These are phyloP conservation scores for Thraustotheca clavata DNA, from an alignment of 352 stramenopile genomes.

Conservation along the genomic window DNA sequence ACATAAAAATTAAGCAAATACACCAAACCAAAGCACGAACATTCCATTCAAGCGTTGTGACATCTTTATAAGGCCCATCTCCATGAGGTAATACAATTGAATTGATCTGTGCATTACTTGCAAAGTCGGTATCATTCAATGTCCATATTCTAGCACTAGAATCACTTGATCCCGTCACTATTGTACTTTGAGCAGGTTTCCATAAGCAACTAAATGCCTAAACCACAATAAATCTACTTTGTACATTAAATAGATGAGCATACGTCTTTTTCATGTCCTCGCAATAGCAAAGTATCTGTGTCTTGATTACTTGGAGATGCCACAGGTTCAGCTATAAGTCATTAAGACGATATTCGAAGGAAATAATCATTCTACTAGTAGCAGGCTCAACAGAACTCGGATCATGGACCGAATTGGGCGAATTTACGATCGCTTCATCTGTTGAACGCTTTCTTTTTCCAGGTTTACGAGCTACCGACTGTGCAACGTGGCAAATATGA, in stretches of 20 bases:
- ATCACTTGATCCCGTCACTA: constrained; percentile 95
- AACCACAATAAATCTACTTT: constrained; percentile 35
- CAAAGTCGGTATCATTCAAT: constrained; percentile 60
- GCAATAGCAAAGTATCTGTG: constrained; percentile 54
- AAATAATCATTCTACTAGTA: too few relatives aligned
- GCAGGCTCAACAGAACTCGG: background rate
- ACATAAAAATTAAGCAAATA: constrained; percentile 2
- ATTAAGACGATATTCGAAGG: too few relatives aligned
- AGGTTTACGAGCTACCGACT: constrained; percentile 37
- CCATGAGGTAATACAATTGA: constrained; percentile 68
- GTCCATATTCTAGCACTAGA: constrained; percentile 93
- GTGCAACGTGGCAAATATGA: constrained; percentile 81
- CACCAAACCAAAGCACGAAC: constrained; percentile 34
- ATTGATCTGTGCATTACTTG: constrained; percentile 23
- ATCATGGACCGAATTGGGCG: constrained; percentile 50
- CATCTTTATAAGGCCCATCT: constrained; percentile 92
- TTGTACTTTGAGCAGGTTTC: constrained; percentile 92
- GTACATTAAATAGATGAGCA: constrained; percentile 12
- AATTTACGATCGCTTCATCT: constrained; percentile 32
- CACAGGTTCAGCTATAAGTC: too few relatives aligned
- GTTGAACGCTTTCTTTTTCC: constrained; percentile 78
- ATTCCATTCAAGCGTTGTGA: constrained; percentile 97
- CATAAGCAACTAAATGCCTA: constrained; percentile 97
- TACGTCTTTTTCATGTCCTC: constrained; percentile 76
- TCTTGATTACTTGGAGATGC: too few relatives aligned